A percentile compares a stretch with the other conserved stretches of the same genome.
These are phyloP conservation scores for Aureobasidium pullulans DNA, from an alignment of 2,329 filamentous ascomycete genomes.

Conservation along the genomic window DNA sequence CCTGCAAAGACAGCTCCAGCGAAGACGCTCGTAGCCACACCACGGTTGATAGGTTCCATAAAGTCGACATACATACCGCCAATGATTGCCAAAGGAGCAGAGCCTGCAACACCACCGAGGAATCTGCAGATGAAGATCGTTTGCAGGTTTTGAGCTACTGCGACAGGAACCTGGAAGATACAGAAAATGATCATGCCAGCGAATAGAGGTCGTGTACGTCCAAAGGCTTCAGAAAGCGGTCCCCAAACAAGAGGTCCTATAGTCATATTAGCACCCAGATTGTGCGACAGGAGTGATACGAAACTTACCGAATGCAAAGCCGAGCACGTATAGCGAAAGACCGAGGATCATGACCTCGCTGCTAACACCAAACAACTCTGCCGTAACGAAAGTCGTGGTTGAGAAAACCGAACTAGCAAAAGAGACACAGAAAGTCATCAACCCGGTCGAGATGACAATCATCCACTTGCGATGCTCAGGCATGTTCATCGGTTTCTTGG, in stretches of 20 bases:
- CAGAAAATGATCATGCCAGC: conserved; percentile 42
- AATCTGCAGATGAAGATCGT: conserved; percentile 49
- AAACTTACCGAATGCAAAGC: conserved; percentile 4
- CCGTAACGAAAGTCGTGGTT: conserved; percentile 34
- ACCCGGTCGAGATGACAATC: conserved; percentile 20
- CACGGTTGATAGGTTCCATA: conserved; percentile 38
- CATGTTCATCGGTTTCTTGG: conserved; percentile 20
- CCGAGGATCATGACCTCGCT: conserved; percentile 40
- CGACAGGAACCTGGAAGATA: conserved; percentile 48
- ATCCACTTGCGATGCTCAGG: conserved; percentile 18
- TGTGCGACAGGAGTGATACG: not conserved
- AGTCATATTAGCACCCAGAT: not conserved
- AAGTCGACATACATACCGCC: conserved; percentile 41
- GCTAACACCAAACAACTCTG: conserved; percentile 37
- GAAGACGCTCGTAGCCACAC: conserved; percentile 26
- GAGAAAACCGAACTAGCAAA: conserved; percentile 33
- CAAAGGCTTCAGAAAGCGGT: conserved; percentile 52
- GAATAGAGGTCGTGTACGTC: conserved; percentile 43
- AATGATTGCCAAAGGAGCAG: conserved; percentile 42
- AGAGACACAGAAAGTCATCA: conserved; percentile 22
- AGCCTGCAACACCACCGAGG: conserved; percentile 45
- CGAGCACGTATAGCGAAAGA: conserved; percentile 42
- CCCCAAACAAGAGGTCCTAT: conserved; percentile 32
- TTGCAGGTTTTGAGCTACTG: conserved; percentile 44
- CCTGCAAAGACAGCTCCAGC: conserved; percentile 26